Evolutionary conservation across 2,329 filamentous ascomycete species (phyloP).

Genomic region (Aspergillus pseudotamarii): DNA sequence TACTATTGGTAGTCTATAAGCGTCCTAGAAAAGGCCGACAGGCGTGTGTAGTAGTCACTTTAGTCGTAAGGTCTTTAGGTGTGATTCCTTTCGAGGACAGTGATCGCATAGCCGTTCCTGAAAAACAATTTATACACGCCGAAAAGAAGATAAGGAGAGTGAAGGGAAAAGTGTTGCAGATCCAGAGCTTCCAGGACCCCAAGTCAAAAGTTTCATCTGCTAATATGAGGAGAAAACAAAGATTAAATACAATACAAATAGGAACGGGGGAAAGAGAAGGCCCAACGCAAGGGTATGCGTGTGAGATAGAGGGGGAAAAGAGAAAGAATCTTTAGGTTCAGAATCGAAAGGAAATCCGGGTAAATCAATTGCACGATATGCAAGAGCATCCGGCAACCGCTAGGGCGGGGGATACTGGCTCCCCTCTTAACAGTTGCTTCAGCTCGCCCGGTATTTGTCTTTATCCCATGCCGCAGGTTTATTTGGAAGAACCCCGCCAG

Average conservation of each 20-base stretch:
- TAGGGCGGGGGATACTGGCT: conserved; percentile 12
- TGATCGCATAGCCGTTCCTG: not conserved
- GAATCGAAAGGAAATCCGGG: conserved; percentile 19
- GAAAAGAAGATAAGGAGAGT: conserved; percentile 4
- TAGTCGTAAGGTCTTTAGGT: conserved; percentile 1
- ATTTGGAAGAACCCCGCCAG: conserved; percentile 20
- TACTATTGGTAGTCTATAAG: not conserved
- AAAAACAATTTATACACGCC: conserved; percentile 12
- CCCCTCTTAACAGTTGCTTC: conserved; percentile 6
- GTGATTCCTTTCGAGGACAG: not conserved
- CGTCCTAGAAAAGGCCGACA: not conserved
- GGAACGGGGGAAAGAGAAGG: conserved; percentile 19
- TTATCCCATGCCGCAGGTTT: conserved; percentile 21
- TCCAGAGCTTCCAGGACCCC: conserved; percentile 15
- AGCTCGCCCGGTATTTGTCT: conserved; percentile 18
- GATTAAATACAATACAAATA: conserved; percentile 39
- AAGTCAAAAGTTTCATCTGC: conserved; percentile 14
- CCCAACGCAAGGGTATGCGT: conserved; percentile 15
- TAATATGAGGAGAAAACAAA: conserved; percentile 15
- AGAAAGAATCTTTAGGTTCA: conserved; percentile 17
- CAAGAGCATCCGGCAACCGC: conserved; percentile 11
- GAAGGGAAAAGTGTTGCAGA: conserved; percentile 6
- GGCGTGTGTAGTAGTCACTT: not conserved
- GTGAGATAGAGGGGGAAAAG: conserved; percentile 21
- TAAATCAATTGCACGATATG: conserved; percentile 14